phyloP scores from a whole-genome alignment of 2,329 filamentous ascomycete genomes.

The Orbilia oligospora region DNA sequence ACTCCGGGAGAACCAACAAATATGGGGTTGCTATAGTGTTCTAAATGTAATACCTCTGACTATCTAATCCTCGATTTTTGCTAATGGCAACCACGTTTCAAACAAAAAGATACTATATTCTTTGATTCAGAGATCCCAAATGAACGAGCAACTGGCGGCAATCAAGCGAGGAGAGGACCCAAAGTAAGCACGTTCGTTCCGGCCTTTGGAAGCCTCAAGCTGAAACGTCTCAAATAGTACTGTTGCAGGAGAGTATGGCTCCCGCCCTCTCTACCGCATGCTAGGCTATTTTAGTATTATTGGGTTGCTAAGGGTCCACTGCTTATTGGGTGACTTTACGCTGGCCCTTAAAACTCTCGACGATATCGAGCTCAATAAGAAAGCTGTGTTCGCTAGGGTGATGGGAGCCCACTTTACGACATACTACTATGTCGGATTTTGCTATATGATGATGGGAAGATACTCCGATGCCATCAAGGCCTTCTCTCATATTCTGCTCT shows the following conservation, averaged over 20 bases:
- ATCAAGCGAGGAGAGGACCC: slow-evolving; percentile 96
- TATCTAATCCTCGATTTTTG: background rate
- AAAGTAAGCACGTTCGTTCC: slow-evolving; percentile 66
- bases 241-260: slow-evolving; percentile 95
- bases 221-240: slow-evolving; percentile 66
- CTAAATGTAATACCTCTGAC: slow-evolving; percentile 76
- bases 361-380: slow-evolving; percentile 99
- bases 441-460: slow-evolving; percentile 99
- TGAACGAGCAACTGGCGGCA: slow-evolving; percentile 94
- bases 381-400: slow-evolving; percentile 99
- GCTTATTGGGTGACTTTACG: slow-evolving; percentile 96
- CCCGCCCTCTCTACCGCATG: slow-evolving; percentile 96
- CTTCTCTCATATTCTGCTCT: slow-evolving; percentile 99
- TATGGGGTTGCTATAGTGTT: slow-evolving; percentile 99
- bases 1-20: slow-evolving; percentile 96
- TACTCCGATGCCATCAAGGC: slow-evolving; percentile 99
- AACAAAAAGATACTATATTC: slow-evolving; percentile 82
- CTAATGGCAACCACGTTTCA: background rate
- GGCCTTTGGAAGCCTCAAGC: background rate
- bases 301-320: slow-evolving; percentile 94
- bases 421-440: slow-evolving; percentile 96
- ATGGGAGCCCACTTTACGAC: slow-evolving; percentile 99
- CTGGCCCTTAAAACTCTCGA: slow-evolving; percentile 98
- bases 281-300: slow-evolving; percentile 99
- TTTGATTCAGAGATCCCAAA: slow-evolving; percentile 97